Percentiles rank a stretch among this genome's conserved stretches.
phyloP scores from a whole-genome alignment of 306 rosid species.

The Vicia villosa region DNA sequence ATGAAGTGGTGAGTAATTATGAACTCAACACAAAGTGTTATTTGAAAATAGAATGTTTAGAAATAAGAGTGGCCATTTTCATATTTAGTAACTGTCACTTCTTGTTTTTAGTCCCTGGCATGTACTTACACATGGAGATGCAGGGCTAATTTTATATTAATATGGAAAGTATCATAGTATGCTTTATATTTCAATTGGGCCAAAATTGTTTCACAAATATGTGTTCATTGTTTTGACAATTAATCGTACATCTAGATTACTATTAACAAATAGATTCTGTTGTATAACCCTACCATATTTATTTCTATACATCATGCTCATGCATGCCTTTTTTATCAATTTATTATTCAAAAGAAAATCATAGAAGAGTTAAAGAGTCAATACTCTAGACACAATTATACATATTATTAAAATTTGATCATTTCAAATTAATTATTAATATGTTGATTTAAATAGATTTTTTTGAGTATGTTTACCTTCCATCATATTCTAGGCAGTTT shows the following conservation, averaged over 20 bases:
- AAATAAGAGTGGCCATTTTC: conserved; percentile 23
- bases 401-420: no score
- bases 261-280: neutral
- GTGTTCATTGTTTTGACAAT: neutral
- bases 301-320: no score
- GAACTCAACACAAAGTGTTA: conserved; percentile 10
- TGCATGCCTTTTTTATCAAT: no score
- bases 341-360: no score
- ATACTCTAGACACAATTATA: no score
- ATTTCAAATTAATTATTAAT: no score
- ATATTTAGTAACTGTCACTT: conserved; percentile 30
- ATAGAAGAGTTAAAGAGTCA: no score
- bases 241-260: conserved; percentile 16
- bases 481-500: no score
- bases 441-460: no score
- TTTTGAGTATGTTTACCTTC: no score
- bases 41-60: conserved; percentile 2
- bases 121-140: conserved; percentile 32
- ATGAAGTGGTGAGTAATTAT: conserved; percentile 2
- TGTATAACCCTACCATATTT: neutral
- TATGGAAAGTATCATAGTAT: conserved; percentile 25
- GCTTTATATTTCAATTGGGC: conserved; percentile 16
- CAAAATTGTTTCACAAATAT: conserved; percentile 28
- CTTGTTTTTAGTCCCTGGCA: conserved; percentile 18
- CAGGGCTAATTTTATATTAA: conserved; percentile 8